phyloP scores from a whole-genome alignment of 2,329 filamentous ascomycete species.

The Clonostachys solani region DNA sequence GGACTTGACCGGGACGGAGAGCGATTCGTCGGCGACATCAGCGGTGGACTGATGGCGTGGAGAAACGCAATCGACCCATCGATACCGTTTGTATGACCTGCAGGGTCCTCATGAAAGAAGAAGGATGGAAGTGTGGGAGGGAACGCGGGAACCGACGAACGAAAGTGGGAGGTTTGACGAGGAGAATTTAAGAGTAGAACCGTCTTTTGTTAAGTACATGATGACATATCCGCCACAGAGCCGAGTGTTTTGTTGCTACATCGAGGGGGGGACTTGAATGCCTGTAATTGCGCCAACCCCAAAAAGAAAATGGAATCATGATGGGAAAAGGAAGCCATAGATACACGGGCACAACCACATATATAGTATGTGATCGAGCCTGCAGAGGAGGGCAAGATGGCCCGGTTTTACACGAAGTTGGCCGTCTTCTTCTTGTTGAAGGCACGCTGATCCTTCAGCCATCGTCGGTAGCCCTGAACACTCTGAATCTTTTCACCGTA shows the following conservation, averaged over 20 bases:
- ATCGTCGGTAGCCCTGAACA: conserved; percentile 84
- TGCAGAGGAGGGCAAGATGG: background rate
- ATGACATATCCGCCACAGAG: background rate
- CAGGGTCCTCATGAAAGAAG: background rate
- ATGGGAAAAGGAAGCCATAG: no score
- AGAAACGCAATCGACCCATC: conserved; percentile 59
- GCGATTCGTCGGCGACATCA: conserved; percentile 65
- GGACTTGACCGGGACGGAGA: conserved; percentile 46
- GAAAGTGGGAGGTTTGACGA: conserved; percentile 10
- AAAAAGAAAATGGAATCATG: background rate
- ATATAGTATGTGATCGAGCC: no score
- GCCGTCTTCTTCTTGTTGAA: conserved; percentile 93
- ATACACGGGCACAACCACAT: no score
- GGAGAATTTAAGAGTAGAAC: conserved; percentile 7
- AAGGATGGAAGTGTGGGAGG: background rate
- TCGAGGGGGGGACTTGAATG: background rate
- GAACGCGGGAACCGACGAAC: no score
- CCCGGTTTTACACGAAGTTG: conserved; percentile 47
- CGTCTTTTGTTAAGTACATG: background rate
- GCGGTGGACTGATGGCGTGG: conserved; percentile 71
- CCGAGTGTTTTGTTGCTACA: background rate
- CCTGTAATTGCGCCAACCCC: background rate
- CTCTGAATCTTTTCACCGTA: conserved; percentile 98
- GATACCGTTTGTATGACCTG: conserved; percentile 43
- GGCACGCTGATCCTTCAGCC: conserved; percentile 95